Base-by-base conservation (phyloP, 805 yeast species). In the Myxozyma vanderwaltii region DNA sequence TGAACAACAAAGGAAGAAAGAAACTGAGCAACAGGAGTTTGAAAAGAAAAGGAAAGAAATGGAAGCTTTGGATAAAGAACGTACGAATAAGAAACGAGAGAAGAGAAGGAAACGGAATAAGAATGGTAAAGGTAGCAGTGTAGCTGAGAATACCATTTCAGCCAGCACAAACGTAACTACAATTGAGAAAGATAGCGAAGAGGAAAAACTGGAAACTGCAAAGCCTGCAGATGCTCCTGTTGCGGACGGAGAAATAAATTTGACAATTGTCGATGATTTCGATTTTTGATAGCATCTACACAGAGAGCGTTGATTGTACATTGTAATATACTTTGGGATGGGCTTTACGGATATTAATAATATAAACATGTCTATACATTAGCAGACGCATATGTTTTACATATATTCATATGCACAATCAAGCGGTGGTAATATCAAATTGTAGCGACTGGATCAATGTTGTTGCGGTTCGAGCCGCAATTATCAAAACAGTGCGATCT, bases 11-110 rank as follows among this genome's bases (percentile, higher is more conserved):
- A 65, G 65, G 21, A 50, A 51, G 50, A 49, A 54, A 47, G 71
- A 70, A 51, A 39, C 50, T 26, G 66, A 56, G n/a, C 44, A 46
- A 8, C 52, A 44, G 26, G 74, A 65, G 47, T 74, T 72, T 58
- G 68, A 62, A 19, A 58, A 45, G 41, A 62, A 61, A 38, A 41
- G 66, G 40, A 44, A 24, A 24, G 56, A 55, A 19, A 17, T 55
- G 56, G 47, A 56, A 38, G 33, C 21, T n/a, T 24, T 49, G 44
- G 75, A 72, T 54, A 62, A 57, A 19, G 63, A 52, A 43, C 66
- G 64, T 57, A 74, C 75, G 7, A 67, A 56, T 29, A 70, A 65
- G 59, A 71, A 43, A 49, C 35, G 58, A 38, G 39, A 55, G 60
- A 47, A 50, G 71, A 19, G 60, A 31, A 15, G 56, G 51, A 54